Evolutionary conservation across 2,329 filamentous ascomycete genomes (phyloP), one percentile per base, ranked within the genome.

Genomic region (Fusarium lateritium): DNA sequence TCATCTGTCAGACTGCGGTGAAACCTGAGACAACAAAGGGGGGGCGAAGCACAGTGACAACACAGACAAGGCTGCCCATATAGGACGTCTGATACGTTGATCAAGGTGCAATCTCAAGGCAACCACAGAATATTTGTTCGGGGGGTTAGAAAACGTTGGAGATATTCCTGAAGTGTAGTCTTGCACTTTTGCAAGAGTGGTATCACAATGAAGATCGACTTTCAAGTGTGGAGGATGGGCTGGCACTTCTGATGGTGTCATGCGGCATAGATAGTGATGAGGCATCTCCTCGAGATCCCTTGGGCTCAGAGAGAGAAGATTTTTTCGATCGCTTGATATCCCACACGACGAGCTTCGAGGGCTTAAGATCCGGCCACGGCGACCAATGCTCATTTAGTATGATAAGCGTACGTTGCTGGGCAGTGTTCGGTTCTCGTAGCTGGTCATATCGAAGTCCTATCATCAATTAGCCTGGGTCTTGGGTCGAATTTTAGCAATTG

Each of bases 1-100:
- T 70, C 67, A 57, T 56, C 15, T 46, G 51, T 58, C 45, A 53
- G 46, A 55, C 50, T 52, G 59, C 28, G 22, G 13, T 47, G 47
- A 49, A 39, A 43, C 31, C 50, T 8, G 7, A 56, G 42, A 8
- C 34, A 33, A 0, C 3, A 4, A 2, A 9, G 50, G 17, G 55
- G 56, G 50, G 65, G 65, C 65, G 50, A 43, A 56, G 61, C 26
- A 66, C 28, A 17, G 51, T 56, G 3, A 53, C 45, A 56, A 54
- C 4, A 1, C 61, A 56, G 31, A 21, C 1, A 21, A 65, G 63
- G 63, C 63, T 67, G 26, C 3, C 14, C 0, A 4, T 6, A 1
- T 2, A 19, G 2, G 3, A 8, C 0, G 0, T 21, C 2, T 54
- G 10, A 65, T 66, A 65, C 63, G 62, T 26, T 21, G 2, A 0